phyloP scores from a whole-genome alignment of 140 eudicot species.

The Ambrosia hybrid region DNA sequence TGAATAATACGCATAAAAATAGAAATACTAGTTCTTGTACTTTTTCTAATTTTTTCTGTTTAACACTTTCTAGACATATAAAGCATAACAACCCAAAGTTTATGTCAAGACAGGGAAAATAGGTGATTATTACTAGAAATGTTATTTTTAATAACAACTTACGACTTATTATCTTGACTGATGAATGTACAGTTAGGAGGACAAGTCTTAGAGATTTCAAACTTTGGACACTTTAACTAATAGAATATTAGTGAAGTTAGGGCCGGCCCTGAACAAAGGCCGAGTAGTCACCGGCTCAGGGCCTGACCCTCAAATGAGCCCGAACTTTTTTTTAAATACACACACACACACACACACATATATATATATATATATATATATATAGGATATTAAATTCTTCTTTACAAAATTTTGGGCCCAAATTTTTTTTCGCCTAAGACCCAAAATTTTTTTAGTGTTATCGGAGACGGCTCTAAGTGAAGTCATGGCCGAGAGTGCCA shows the following conservation, averaged over 20 bases:
- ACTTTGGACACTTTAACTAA: slow-evolving; percentile 1
- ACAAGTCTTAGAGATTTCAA: not conserved
- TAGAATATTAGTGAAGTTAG: slow-evolving; percentile 6
- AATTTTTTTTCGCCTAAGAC: too few relatives aligned
- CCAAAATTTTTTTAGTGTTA: too few relatives aligned
- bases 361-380: too few relatives aligned
- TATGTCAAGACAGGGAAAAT: not conserved
- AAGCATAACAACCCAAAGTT: slow-evolving; percentile 1
- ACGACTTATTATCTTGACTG: not conserved
- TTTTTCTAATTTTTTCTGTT: not conserved
- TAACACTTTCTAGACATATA: not conserved
- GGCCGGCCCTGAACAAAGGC: not conserved
- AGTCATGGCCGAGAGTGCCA: too few relatives aligned
- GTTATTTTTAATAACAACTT: not conserved
- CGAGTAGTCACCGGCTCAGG: too few relatives aligned
- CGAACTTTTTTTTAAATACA: too few relatives aligned
- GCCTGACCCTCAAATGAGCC: too few relatives aligned
- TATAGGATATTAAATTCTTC: too few relatives aligned
- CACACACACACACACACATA: too few relatives aligned
- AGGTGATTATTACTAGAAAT: not conserved
- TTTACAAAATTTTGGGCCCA: too few relatives aligned
- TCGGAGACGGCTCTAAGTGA: too few relatives aligned
- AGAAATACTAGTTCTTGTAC: not conserved
- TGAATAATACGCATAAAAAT: not conserved
- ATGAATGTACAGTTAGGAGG: not conserved